These are phyloP conservation scores for Staphylotrichum tortipilum DNA, from an alignment of 495 filamentous ascomycete species.

Conservation along the genomic window DNA sequence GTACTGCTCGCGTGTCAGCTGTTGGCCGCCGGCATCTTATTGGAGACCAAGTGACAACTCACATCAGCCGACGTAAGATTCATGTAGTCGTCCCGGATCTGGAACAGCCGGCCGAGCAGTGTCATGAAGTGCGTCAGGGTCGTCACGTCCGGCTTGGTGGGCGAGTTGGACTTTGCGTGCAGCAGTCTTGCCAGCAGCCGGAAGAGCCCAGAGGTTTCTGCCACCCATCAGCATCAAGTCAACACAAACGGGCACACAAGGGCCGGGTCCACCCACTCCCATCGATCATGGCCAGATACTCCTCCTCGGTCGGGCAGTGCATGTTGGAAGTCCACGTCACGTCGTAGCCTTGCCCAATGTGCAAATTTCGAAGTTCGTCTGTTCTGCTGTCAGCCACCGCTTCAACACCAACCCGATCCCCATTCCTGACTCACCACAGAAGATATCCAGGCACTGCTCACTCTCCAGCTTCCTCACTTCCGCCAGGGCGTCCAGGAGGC, in stretches of 20 bases:
- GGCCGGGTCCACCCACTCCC: no score
- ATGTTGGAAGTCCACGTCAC: conserved; percentile 80
- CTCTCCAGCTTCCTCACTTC: conserved; percentile 48
- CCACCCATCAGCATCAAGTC: not conserved
- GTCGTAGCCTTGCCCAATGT: conserved; percentile 83
- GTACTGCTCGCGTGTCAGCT: conserved; percentile 22
- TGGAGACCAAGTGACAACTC: no score
- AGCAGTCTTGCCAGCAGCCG: conserved; percentile 73
- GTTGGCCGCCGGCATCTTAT: no score
- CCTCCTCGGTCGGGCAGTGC: conserved; percentile 72
- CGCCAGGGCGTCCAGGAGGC: conserved; percentile 60
- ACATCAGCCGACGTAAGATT: conserved; percentile 45
- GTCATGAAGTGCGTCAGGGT: conserved; percentile 54
- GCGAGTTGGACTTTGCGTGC: conserved; percentile 55
- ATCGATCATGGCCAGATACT: conserved; percentile 86
- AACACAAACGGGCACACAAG: no score
- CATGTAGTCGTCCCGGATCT: conserved; percentile 83
- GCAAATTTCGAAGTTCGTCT: conserved; percentile 72
- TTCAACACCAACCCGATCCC: not conserved
- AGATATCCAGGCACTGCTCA: not conserved
- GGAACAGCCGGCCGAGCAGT: conserved; percentile 72
- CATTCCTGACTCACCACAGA: not conserved
- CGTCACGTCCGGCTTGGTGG: conserved; percentile 37
- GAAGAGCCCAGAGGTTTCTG: conserved; percentile 36
- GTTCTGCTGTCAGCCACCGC: not conserved